Conservation (phyloP, 2,329 filamentous ascomycete genomes). For the Lecanicillium sp. region DNA sequence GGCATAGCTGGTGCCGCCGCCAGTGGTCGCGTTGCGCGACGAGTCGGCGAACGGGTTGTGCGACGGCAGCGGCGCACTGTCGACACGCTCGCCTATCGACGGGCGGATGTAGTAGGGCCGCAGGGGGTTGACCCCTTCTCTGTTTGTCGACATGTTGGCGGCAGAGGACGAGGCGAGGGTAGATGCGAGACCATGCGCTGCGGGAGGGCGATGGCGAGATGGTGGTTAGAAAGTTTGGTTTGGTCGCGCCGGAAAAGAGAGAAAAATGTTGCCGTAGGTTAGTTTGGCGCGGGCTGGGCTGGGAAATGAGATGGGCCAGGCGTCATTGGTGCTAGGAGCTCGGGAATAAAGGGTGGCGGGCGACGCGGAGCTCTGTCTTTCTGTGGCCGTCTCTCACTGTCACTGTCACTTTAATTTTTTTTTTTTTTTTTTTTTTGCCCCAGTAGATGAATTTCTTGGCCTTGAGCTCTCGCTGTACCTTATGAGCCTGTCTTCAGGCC, state of each 20-base stretch:
- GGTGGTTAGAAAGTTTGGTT: not conserved
- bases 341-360: no score
- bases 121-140: constrained; percentile 52
- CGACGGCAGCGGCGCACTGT: constrained; percentile 27
- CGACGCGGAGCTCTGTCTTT: no score
- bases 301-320: constrained; percentile 13
- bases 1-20: constrained; percentile 32
- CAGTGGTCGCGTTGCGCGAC: constrained; percentile 30
- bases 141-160: constrained; percentile 34
- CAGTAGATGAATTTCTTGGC: constrained; percentile 27
- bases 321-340: no score
- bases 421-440: no score
- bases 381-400: no score
- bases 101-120: constrained; percentile 63
- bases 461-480: no score
- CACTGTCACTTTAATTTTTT: no score
- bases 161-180: no score
- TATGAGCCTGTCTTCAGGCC: no score
- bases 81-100: constrained; percentile 41
- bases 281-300: no score
- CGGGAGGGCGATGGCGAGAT: constrained; percentile 11
- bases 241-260: no score
- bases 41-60: constrained; percentile 38
- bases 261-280: no score
- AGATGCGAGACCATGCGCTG: constrained; percentile 13